Base-by-base conservation (phyloP, 108 stramenopile genomes). In the Skeletonema tropicum region DNA sequence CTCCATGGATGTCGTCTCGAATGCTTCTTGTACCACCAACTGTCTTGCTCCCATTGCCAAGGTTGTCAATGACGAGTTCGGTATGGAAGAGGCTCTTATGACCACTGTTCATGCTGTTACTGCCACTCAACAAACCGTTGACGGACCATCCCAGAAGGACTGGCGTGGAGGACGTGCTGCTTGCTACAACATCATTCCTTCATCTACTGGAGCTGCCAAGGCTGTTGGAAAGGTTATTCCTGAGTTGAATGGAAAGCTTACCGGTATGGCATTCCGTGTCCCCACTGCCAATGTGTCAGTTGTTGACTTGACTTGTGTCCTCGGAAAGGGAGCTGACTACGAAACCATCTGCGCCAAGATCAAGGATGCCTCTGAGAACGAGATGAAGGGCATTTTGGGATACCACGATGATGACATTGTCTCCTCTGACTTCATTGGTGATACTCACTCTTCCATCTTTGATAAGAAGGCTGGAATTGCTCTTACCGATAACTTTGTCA, bases 261-360 rank as follows among this genome's bases (percentile, higher is more conserved):
- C 99, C 8, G 99, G 99, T 66, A 98, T 99, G 99, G 83, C 96
- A 3, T 98, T 99, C 95, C 97, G 99, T 75, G 98, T 99, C n/a
- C 99, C 99, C 30, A 97, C 97, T 39, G 94, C 95, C 73, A 95
- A 99, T 68, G 99, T 99, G 30, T 98, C 97, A 30, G 97, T 98
- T 32, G 98, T 99, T 57, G 99, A 99, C 79, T 92, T 99, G 71
- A 99, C 99, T 65, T 85, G 62, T 85, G 91, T 19, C 92, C 98
- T 45, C 84, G 94, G 21, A 98, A 97, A 90, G 94, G 94, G 94
- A 30, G 98, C 98, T 19, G 84, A 85, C 39, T 97, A 98, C 77
- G 97, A 97, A 59, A 92, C 91, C 48, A 97, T 99, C 86, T 97
- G 97, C 69, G 93, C 83, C n/a, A 94, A 94, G 66, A 87, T 98